A percentile compares a stretch with the other conserved stretches of the same genome.
Evolutionary conservation across 2,329 filamentous ascomycete species (phyloP).

Genomic region (Conoideocrella luteorostrata): DNA sequence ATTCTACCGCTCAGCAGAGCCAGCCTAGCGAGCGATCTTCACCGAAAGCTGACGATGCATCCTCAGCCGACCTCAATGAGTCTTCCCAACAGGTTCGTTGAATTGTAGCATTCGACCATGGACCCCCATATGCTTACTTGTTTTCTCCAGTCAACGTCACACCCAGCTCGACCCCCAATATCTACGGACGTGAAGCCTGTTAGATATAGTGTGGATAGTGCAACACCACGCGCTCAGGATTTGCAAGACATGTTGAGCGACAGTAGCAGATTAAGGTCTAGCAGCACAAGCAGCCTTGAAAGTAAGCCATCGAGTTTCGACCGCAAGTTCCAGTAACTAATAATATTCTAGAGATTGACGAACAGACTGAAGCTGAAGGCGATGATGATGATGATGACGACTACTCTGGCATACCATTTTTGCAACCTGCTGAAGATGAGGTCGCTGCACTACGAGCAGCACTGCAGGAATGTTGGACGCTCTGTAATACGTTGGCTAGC

Average conservation of each 20-base stretch:
- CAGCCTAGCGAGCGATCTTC: conserved; percentile 29
- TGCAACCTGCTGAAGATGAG: conserved; percentile 48
- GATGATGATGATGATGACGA: conserved; percentile 45
- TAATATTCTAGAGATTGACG: conserved; percentile 44
- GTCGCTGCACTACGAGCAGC: conserved; percentile 65
- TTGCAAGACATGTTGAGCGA: conserved; percentile 63
- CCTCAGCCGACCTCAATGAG: conserved; percentile 18
- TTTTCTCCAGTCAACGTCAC: conserved; percentile 9
- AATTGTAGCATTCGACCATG: background rate
- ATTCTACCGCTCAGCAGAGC: conserved; percentile 29
- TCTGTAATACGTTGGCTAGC: conserved; percentile 84
- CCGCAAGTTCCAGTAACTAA: conserved; percentile 1
- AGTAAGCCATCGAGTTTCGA: conserved; percentile 42
- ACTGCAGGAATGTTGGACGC: conserved; percentile 83
- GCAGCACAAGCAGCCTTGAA: conserved; percentile 69
- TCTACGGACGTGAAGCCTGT: conserved; percentile 66
- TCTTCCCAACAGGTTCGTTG: conserved; percentile 18
- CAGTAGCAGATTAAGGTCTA: conserved; percentile 51
- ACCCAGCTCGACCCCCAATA: conserved; percentile 60
- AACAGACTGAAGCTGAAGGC: conserved; percentile 44
- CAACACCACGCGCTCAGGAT: conserved; percentile 79
- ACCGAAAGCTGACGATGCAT: conserved; percentile 31
- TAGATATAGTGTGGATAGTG: conserved; percentile 59
- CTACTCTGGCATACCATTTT: conserved; percentile 33
- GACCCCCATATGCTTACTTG: background rate